Conservation (phyloP, 768 basidiomycete genomes). For the Rhizopogon vulgaris region DNA sequence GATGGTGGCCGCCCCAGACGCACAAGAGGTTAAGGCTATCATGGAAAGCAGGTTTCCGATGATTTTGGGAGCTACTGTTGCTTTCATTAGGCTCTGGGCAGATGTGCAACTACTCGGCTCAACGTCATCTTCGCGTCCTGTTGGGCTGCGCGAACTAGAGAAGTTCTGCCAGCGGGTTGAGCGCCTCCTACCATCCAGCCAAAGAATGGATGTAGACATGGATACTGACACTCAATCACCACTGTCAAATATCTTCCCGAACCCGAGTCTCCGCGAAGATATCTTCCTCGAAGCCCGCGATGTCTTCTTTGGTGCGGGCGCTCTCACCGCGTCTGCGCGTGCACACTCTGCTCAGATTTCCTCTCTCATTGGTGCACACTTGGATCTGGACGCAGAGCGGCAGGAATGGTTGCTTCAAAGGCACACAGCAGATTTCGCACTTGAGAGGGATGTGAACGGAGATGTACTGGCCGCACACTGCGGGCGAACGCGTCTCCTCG, state of each 20-base stretch:
- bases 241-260: conserved; percentile 44
- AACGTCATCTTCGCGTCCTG: conserved; percentile 47
- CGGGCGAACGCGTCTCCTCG: conserved; percentile 56
- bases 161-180: conserved; percentile 79
- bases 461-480: conserved; percentile 49
- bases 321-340: conserved; percentile 45
- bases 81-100: conserved; percentile 68
- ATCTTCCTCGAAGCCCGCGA: conserved; percentile 86
- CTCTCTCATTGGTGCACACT: conserved; percentile 47
- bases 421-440: conserved; percentile 59
- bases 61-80: conserved; percentile 45
- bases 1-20: conserved; percentile 50
- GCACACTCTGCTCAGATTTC: conserved; percentile 47
- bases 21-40: conserved; percentile 66
- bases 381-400: conserved; percentile 66
- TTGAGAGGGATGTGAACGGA: conserved; percentile 66
- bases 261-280: conserved; percentile 77
- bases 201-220: conserved; percentile 36
- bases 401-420: conserved; percentile 63
- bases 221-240: conserved; percentile 30
- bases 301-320: conserved; percentile 79
- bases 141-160: conserved; percentile 76
- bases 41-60: conserved; percentile 59
- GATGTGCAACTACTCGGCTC: conserved; percentile 44
- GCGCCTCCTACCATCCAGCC: conserved; percentile 45